phyloP scores from a whole-genome alignment of 192 early-diverging fungal species.

The Mortierella alpina region DNA sequence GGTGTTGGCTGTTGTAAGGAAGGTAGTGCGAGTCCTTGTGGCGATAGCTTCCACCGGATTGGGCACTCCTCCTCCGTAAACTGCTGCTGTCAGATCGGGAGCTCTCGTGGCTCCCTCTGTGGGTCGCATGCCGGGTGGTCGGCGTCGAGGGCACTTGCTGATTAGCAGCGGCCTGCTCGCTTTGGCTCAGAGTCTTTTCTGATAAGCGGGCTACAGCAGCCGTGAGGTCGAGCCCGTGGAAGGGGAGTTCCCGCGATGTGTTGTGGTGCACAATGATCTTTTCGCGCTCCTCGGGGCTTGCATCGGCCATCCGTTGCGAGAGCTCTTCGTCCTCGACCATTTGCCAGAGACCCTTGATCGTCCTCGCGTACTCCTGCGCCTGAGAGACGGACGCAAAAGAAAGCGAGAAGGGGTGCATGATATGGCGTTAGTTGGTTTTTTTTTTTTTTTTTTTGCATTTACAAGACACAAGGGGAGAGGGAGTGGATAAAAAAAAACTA shows the following conservation, averaged over 20 bases:
- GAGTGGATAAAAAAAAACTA: too few relatives aligned
- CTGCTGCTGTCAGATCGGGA: neutral
- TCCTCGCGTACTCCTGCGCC: constrained; percentile 52
- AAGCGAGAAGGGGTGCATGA: neutral
- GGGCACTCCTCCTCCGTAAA: too few relatives aligned
- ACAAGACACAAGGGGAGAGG: neutral
- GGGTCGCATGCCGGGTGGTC: too few relatives aligned
- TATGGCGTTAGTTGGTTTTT: neutral
- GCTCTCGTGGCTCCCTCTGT: neutral
- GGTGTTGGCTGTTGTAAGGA: neutral
- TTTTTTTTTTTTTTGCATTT: too few relatives aligned
- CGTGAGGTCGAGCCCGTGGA: neutral
- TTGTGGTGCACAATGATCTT: constrained; percentile 27
- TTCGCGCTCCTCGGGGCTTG: constrained; percentile 30
- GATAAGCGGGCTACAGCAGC: neutral
- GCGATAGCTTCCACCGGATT: too few relatives aligned
- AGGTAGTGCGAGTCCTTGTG: neutral
- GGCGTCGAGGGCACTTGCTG: too few relatives aligned
- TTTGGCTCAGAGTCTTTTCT: too few relatives aligned
- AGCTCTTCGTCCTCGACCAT: constrained; percentile 48
- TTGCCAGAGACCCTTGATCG: constrained; percentile 47
- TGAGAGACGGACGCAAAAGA: constrained; percentile 4
- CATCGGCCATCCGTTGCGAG: constrained; percentile 30
- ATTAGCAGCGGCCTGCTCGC: too few relatives aligned
- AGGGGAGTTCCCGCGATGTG: constrained; percentile 8